Evolutionary conservation across 257 asterid genomes (phyloP).

Genomic region (Linaria vulgaris): DNA sequence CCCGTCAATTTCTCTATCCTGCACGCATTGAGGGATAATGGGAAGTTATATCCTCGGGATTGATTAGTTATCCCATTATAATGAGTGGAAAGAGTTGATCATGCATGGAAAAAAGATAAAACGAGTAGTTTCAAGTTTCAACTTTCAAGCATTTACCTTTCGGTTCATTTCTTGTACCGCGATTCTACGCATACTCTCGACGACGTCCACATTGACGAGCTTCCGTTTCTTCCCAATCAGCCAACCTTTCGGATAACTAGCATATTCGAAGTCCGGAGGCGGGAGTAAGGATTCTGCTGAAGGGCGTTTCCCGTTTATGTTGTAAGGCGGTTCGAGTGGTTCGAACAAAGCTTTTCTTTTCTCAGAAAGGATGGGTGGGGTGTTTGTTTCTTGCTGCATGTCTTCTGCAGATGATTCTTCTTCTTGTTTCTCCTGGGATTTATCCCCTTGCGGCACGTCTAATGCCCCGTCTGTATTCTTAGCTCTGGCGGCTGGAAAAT

Average conservation of each 20-base stretch:
- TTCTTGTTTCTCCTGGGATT: conserved; percentile 34
- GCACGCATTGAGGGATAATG: conserved; percentile 18
- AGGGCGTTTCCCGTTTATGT: conserved; percentile 49
- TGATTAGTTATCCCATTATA: too few relatives aligned
- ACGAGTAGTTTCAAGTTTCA: too few relatives aligned
- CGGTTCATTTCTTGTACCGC: conserved; percentile 97
- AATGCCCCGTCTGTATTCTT: conserved; percentile 40
- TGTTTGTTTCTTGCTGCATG: conserved; percentile 45
- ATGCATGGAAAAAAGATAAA: too few relatives aligned
- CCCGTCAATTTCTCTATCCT: conserved; percentile 95
- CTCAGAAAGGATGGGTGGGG: conserved; percentile 58
- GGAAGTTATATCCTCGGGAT: too few relatives aligned
- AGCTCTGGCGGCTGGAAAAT: conserved; percentile 28
- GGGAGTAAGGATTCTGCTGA: conserved; percentile 81
- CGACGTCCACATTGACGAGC: conserved; percentile 96
- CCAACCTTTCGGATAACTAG: conserved; percentile 90
- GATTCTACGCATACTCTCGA: conserved; percentile 93
- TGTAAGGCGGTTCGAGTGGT: conserved; percentile 58
- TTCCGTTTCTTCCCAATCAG: conserved; percentile 89
- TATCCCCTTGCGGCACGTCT: conserved; percentile 26
- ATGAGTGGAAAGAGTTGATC: too few relatives aligned
- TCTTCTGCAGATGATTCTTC: conserved; percentile 42
- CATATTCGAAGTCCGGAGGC: conserved; percentile 89
- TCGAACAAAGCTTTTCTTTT: conserved; percentile 85
- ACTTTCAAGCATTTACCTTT: conserved; percentile 51